Evolutionary conservation across 805 yeast species (phyloP), one percentile per base, ranked within the genome.

Genomic region (Candida michaelii): DNA sequence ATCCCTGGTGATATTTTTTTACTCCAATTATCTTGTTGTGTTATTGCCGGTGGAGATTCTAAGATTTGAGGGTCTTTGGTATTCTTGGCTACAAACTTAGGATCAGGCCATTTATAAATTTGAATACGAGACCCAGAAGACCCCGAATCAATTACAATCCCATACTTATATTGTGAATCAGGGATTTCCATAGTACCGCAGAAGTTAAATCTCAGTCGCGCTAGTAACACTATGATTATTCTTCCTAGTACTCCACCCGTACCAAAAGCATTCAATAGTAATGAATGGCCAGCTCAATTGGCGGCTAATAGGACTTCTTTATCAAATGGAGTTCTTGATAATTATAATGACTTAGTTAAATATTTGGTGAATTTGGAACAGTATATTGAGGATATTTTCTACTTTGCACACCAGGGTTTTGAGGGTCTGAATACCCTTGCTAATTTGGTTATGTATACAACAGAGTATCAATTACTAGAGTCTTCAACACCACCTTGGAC

Each of bases 71-170:
- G 58, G 21, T 73, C 71, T 3, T 60, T 41, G 1, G 64, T 47
- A 16, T 37, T 30, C 8, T 48, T 39, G 23, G 31, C 35, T 6
- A 49, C 40, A 30, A 38, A 41, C 14, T 56, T 59, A 21, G 60
- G 69, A 52, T 82, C 81, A 11, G 75, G 74, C 97, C 97, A 91
- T 46, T 76, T 72, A 59, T 87, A 91, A 9, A 91, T 77, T 60
- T 88, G 90, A 12, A 86, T 74, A 40, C 99, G 71, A 3, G 97
- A 89, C 1, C 99, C 99, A 0, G 96, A 86, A 1, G 97, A 89
- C 1, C 99, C 99, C 0, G 97, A 89, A 62, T 91, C 99, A 2
- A 91, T 76, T 12, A 91, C 95, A 23, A 93, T 83, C 19, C 96
- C 97, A 68, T 87, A 90, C 39, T 72, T 63, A 46, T 53, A 42